A percentile compares a stretch with the other conserved stretches of the same genome.
phyloP scores from a whole-genome alignment of 108 stramenopile species.

The Cyclotella atomus region DNA sequence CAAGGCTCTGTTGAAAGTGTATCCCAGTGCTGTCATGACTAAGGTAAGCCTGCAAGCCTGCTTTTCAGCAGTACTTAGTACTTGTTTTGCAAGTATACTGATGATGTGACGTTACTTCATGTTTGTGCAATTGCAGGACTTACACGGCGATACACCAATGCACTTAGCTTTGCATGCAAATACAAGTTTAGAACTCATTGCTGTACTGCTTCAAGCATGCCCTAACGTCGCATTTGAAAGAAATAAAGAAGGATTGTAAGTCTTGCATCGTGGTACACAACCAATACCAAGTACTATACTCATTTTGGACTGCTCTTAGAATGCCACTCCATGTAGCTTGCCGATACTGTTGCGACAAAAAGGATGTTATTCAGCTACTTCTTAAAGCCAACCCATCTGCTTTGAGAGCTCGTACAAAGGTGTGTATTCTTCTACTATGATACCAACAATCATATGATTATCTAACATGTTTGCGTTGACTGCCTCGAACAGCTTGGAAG shows the following conservation, averaged over 20 bases:
- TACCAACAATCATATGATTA: neutral
- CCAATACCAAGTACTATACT: neutral
- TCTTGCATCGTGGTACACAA: too few relatives aligned
- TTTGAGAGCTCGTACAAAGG: slow-evolving; percentile 33
- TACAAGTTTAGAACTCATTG: neutral
- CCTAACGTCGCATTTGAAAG: slow-evolving; percentile 14
- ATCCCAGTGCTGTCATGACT: slow-evolving; percentile 14
- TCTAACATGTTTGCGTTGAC: neutral
- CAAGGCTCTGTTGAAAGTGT: slow-evolving; percentile 1
- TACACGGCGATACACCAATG: slow-evolving; percentile 27
- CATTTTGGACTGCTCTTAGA: neutral
- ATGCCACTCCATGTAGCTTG: slow-evolving; percentile 37
- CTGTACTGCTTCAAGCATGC: slow-evolving; percentile 15
- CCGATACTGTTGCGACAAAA: slow-evolving; percentile 29
- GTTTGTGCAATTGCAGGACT: slow-evolving; percentile 1
- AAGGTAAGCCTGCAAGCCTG: too few relatives aligned
- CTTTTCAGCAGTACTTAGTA: too few relatives aligned
- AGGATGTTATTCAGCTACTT: slow-evolving; percentile 29
- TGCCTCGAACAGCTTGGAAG: slow-evolving; percentile 12
- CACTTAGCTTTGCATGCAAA: slow-evolving; percentile 16
- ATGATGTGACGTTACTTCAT: neutral
- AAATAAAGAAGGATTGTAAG: slow-evolving; percentile 30
- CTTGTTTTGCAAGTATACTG: neutral
- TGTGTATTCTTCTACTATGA: slow-evolving; percentile 10
- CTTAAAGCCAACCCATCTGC: slow-evolving; percentile 38